These are phyloP conservation scores for Corylus americana DNA, from an alignment of 306 rosid genomes.

Conservation along the genomic window DNA sequence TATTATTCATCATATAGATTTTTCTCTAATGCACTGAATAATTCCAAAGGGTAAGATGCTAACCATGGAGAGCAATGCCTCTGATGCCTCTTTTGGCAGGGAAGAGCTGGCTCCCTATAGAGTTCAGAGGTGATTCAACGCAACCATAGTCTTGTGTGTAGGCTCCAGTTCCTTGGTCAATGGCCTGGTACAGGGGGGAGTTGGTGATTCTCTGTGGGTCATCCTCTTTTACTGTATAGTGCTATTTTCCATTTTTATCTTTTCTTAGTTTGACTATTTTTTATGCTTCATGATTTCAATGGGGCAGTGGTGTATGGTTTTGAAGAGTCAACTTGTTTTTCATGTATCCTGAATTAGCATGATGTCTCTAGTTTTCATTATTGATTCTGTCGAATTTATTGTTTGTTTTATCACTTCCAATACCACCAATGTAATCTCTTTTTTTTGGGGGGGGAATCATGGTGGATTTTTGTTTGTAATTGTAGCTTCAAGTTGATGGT, in stretches of 20 bases:
- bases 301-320: constrained; percentile 9
- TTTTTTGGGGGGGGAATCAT: constrained; percentile 4
- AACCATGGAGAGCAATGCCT: constrained; percentile 27
- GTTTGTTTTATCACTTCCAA: constrained; percentile 17
- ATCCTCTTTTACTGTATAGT: constrained; percentile 10
- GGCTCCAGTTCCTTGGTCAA: constrained; percentile 29
- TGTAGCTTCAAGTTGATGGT: constrained; percentile 94
- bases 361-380: not conserved
- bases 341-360: constrained; percentile 11
- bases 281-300: constrained; percentile 12
- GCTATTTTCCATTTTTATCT: not conserved
- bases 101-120: constrained; percentile 26
- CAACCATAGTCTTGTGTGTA: constrained; percentile 20
- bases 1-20: constrained; percentile 16
- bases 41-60: constrained; percentile 29
- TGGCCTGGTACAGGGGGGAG: constrained; percentile 36
- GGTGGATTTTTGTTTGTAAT: constrained; percentile 23
- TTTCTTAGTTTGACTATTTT: not conserved
- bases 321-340: constrained; percentile 2
- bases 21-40: constrained; percentile 19
- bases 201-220: constrained; percentile 17
- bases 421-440: not conserved
- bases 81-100: constrained; percentile 50
- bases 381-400: constrained; percentile 16
- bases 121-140: constrained; percentile 34